These are phyloP conservation scores for Penicillium janthinellum DNA, from an alignment of 2,329 filamentous ascomycete species.

Conservation along the genomic window DNA sequence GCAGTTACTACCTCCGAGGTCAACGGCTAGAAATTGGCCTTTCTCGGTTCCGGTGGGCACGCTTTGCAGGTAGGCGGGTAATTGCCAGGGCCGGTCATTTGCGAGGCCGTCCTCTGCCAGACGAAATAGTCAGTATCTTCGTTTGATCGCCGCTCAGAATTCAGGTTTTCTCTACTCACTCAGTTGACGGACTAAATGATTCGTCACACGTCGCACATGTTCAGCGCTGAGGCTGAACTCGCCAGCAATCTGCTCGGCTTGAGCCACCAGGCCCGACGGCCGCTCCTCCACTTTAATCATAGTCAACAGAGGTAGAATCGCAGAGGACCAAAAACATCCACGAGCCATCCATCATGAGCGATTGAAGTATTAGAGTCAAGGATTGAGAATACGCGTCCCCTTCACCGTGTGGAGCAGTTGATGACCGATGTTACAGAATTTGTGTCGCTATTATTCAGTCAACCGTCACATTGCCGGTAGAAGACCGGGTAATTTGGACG, in stretches of 20 bases:
- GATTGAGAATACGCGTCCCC: background rate
- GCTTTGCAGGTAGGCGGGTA: constrained; percentile 20
- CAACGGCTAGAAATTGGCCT: constrained; percentile 23
- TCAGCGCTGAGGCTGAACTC: constrained; percentile 1
- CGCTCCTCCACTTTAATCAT: background rate
- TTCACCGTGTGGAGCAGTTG: constrained; percentile 1
- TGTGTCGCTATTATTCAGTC: background rate
- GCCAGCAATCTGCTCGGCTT: background rate
- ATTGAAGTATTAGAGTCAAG: background rate
- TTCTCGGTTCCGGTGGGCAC: constrained; percentile 22
- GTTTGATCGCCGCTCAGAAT: background rate
- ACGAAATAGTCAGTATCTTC: background rate
- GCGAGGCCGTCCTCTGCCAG: constrained; percentile 19
- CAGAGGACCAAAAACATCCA: background rate
- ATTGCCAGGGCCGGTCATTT: constrained; percentile 20
- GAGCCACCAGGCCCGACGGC: background rate
- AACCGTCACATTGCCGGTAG: background rate
- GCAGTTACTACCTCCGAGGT: constrained; percentile 27
- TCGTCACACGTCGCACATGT: constrained; percentile 1
- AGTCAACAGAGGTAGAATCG: background rate
- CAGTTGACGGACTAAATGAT: background rate
- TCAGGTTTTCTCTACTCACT: background rate
- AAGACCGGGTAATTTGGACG: background rate
- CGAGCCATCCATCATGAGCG: background rate
- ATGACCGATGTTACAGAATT: constrained; percentile 1